A percentile compares a stretch with the other conserved stretches of the same genome.
phyloP scores from a whole-genome alignment of 148 eudicot genomes.

The Fagopyrum tataricum region DNA sequence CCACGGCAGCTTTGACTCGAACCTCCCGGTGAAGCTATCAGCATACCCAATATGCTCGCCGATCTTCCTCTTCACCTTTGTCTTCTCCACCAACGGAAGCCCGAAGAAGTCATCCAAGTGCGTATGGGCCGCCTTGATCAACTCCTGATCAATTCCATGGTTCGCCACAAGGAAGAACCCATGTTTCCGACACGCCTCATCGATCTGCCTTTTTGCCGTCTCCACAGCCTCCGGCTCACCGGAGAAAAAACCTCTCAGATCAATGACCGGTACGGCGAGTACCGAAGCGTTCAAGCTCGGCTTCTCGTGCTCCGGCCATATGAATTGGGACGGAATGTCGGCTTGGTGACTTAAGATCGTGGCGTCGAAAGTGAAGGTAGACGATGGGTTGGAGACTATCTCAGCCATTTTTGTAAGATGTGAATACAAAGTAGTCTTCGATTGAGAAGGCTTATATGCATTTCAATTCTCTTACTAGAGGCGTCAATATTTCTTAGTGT shows the following conservation, averaged over 20 bases:
- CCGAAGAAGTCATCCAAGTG: slow-evolving; percentile 33
- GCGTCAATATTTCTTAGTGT: too few relatives aligned
- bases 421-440: too few relatives aligned
- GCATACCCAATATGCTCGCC: slow-evolving; percentile 43
- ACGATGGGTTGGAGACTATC: background rate
- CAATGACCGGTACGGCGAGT: slow-evolving; percentile 33
- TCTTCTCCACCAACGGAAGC: slow-evolving; percentile 29
- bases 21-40: slow-evolving; percentile 36
- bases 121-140: slow-evolving; percentile 28
- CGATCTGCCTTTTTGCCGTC: slow-evolving; percentile 28
- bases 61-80: slow-evolving; percentile 25
- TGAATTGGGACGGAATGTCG: slow-evolving; percentile 37
- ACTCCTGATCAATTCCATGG: slow-evolving; percentile 29
- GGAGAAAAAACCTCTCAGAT: slow-evolving; percentile 35
- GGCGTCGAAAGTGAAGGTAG: slow-evolving; percentile 26
- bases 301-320: slow-evolving; percentile 55
- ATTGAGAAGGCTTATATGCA: too few relatives aligned
- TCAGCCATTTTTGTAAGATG: too few relatives aligned
- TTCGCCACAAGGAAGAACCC: slow-evolving; percentile 48
- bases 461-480: too few relatives aligned
- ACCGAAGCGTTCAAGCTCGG: slow-evolving; percentile 20
- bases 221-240: slow-evolving; percentile 15
- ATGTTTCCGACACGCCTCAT: slow-evolving; percentile 40
- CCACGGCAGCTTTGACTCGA: slow-evolving; percentile 39
- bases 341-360: slow-evolving; percentile 17